A percentile compares a stretch with the other conserved stretches of the same genome.
These are phyloP conservation scores for Asterophora parasitica DNA, from an alignment of 768 basidiomycete species.

Conservation along the genomic window DNA sequence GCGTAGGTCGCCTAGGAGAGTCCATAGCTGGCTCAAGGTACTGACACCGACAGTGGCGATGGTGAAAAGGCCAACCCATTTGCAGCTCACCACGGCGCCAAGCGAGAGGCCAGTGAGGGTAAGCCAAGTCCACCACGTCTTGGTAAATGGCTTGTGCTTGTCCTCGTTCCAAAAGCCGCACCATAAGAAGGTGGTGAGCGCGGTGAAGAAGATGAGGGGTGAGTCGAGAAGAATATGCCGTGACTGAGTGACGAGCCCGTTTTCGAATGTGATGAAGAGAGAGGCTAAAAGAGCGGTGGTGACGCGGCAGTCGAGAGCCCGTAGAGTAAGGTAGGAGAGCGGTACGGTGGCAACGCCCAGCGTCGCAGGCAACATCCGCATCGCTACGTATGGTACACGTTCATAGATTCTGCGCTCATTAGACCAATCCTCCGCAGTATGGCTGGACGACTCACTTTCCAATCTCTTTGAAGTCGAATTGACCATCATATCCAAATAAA, in stretches of 20 bases:
- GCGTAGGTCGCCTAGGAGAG: slow-evolving; percentile 80
- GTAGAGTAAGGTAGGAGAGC: slow-evolving; percentile 88
- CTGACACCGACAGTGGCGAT: slow-evolving; percentile 89
- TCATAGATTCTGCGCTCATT: slow-evolving; percentile 60
- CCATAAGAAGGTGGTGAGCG: slow-evolving; percentile 83
- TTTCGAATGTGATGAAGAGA: slow-evolving; percentile 93
- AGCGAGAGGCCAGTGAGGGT: slow-evolving; percentile 81
- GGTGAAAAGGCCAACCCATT: slow-evolving; percentile 98
- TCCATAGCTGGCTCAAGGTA: slow-evolving; percentile 86
- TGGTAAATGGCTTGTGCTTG: slow-evolving; percentile 75
- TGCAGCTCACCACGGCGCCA: slow-evolving; percentile 90
- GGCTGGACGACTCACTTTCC: slow-evolving; percentile 63
- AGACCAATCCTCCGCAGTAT: background rate
- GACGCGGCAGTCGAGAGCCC: slow-evolving; percentile 86
- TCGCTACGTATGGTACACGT: slow-evolving; percentile 89
- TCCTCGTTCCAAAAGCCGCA: slow-evolving; percentile 90
- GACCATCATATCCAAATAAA: slow-evolving; percentile 82
- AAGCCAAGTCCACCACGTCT: slow-evolving; percentile 92
- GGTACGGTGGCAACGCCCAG: slow-evolving; percentile 90
- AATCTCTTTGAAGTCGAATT: slow-evolving; percentile 97
- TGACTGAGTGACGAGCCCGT: slow-evolving; percentile 92
- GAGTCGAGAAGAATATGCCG: slow-evolving; percentile 97
- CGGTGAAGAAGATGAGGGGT: slow-evolving; percentile 97
- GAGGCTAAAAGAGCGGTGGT: slow-evolving; percentile 90
- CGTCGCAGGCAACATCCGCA: slow-evolving; percentile 92